Evolutionary conservation across 169 alveolate species (phyloP), one percentile per base, ranked within the genome.

Genomic region (Plasmodium gallinaceum): DNA sequence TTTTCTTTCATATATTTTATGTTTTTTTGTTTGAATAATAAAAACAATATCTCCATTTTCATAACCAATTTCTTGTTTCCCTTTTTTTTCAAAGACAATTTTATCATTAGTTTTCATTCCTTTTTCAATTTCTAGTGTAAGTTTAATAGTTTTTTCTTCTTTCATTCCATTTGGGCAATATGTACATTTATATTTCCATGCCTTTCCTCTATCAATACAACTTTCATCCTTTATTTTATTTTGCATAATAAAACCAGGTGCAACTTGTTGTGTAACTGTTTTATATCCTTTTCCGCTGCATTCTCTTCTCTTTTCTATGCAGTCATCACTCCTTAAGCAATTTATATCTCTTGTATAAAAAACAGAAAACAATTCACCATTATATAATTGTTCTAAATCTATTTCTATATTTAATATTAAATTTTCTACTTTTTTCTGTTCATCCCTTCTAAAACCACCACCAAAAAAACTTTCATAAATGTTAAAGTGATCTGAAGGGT

Each of bases 221-320:
- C 93, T 71, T 9, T 95, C 95, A 73, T 95, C 97, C 72, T 94
- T 93, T 32, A 94, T 92, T 88, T 95, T 96, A 52, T 94, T 96
- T 70, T 95, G 97, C 60, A 95, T 88, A 80, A 94, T 91, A 93
- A 95, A 93, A 57, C 97, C 97, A 26, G 97, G 97, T 7, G 96
- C 96, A 74, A 92, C 94, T 46, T 95, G 97, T 64, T 91, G 95
- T 18, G 97, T 95, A 58, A 94, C 92, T 2, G 95, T 87, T 61
- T 88, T 92, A 52, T 94, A 68, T 60, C 95, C 97, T 24, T 92
- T 88, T 2, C 95, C 97, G 58, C 94, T 95, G 78, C 97, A 95
- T 66, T 95, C 97, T 68, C 74, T 88, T 61, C 96, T 80, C 62
- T 80, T 93, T 48, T 71, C 74, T 64, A 93, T 93, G 64, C 97